Conservation (phyloP, 495 filamentous ascomycete genomes). For the Hyaloscypha bicolor region DNA sequence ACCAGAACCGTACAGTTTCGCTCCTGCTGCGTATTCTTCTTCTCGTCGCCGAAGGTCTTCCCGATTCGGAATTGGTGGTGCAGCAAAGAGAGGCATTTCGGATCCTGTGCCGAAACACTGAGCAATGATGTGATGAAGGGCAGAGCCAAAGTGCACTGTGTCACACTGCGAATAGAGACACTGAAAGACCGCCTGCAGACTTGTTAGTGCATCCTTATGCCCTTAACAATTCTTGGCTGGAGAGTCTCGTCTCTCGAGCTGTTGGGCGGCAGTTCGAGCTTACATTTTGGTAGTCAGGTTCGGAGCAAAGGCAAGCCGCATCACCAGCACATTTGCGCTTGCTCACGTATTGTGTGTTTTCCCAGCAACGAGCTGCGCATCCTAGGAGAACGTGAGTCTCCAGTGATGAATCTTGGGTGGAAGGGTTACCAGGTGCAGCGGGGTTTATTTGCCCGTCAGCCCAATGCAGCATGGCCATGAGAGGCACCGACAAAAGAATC, state of each 20-base stretch:
- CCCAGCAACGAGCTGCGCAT: slow-evolving; percentile 40
- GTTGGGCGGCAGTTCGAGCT: slow-evolving; percentile 12
- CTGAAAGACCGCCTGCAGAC: slow-evolving; percentile 39
- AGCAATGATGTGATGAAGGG: slow-evolving; percentile 38
- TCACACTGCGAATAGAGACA: slow-evolving; percentile 47
- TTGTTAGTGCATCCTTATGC: slow-evolving; percentile 20
- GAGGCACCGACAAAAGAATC: slow-evolving; percentile 5
- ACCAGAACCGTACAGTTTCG: slow-evolving; percentile 23
- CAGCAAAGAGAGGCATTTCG: slow-evolving; percentile 35
- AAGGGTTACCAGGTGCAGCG: slow-evolving; percentile 13
- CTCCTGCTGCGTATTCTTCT: slow-evolving; percentile 39
- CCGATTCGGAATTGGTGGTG: slow-evolving; percentile 31
- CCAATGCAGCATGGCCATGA: slow-evolving; percentile 9
- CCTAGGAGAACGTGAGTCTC: slow-evolving; percentile 9
- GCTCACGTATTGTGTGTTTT: slow-evolving; percentile 43
- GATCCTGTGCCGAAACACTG: slow-evolving; percentile 37
- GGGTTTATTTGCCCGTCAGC: neutral
- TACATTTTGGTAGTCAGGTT: slow-evolving; percentile 39
- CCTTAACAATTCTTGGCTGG: too few relatives aligned
- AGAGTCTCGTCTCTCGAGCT: slow-evolving; percentile 5
- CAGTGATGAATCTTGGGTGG: neutral
- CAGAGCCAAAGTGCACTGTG: slow-evolving; percentile 38
- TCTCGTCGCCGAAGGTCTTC: slow-evolving; percentile 38
- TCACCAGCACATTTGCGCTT: slow-evolving; percentile 34
- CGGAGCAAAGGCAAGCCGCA: slow-evolving; percentile 37